A percentile compares a stretch with the other conserved stretches of the same genome.
These are phyloP conservation scores for Hymenotorrendiella dingleyae DNA, from an alignment of 2,329 filamentous ascomycete species.

Conservation along the genomic window DNA sequence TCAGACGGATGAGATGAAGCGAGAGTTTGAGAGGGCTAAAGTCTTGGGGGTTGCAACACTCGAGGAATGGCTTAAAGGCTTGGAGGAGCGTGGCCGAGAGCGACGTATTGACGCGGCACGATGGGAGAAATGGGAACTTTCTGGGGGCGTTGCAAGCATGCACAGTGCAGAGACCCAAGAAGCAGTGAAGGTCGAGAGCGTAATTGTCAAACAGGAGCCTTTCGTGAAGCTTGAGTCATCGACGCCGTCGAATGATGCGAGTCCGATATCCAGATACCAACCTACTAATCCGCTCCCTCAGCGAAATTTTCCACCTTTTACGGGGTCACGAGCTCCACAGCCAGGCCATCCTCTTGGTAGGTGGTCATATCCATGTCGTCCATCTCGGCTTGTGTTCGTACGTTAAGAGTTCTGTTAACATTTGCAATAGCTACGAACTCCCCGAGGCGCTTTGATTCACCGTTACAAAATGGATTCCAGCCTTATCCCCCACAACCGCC, in stretches of 20 bases:
- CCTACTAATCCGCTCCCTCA: slow-evolving; percentile 6
- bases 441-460: slow-evolving; percentile 27
- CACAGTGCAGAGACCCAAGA: slow-evolving; percentile 10
- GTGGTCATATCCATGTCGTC: slow-evolving; percentile 5
- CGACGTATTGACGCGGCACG: slow-evolving; percentile 58
- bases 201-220: slow-evolving; percentile 1
- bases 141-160: slow-evolving; percentile 22
- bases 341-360: slow-evolving; percentile 15
- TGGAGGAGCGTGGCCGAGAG: slow-evolving; percentile 57
- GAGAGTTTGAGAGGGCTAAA: slow-evolving; percentile 58
- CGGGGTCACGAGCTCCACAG: slow-evolving; percentile 6
- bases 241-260: slow-evolving; percentile 9
- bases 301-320: slow-evolving; percentile 9
- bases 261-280: slow-evolving; percentile 7
- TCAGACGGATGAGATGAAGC: slow-evolving; percentile 56
- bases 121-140: slow-evolving; percentile 67
- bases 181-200: not conserved
- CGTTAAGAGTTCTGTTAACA: slow-evolving; percentile 1
- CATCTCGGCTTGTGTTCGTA: not conserved
- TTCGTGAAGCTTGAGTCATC: slow-evolving; percentile 2
- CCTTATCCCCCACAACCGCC: slow-evolving; percentile 20
- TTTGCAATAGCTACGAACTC: slow-evolving; percentile 15
- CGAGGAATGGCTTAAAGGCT: slow-evolving; percentile 75
- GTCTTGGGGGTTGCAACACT: slow-evolving; percentile 60
- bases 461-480: slow-evolving; percentile 25